phyloP scores from a whole-genome alignment of 495 filamentous ascomycete genomes.

The Hypoxylon subgilvum region DNA sequence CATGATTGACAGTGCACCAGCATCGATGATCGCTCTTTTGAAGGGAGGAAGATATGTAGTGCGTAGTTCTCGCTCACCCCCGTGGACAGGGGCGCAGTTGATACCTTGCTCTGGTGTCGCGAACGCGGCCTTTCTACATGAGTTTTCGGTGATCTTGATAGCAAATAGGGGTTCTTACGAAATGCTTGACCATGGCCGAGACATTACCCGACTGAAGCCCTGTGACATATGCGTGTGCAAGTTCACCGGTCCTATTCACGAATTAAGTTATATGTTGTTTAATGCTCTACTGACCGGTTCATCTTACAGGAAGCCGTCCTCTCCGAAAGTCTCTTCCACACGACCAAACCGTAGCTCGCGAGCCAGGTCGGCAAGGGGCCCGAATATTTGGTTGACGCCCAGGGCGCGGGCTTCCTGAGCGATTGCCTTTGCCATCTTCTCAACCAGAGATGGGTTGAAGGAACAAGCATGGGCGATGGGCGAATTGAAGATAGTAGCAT shows the following conservation, averaged over 20 bases:
- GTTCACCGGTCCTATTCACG: slow-evolving; percentile 49
- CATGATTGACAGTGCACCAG: slow-evolving; percentile 70
- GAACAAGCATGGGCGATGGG: slow-evolving; percentile 73
- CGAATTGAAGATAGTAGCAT: slow-evolving; percentile 78
- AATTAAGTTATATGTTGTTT: background rate
- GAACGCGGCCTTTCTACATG: slow-evolving; percentile 54
- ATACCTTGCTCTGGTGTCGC: slow-evolving; percentile 70
- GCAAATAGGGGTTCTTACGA: slow-evolving; percentile 38
- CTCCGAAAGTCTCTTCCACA: slow-evolving; percentile 72
- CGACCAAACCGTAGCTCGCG: slow-evolving; percentile 71
- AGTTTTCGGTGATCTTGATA: background rate
- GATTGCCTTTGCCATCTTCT: slow-evolving; percentile 67
- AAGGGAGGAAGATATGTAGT: slow-evolving; percentile 71
- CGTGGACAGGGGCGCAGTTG: slow-evolving; percentile 72
- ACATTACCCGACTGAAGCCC: slow-evolving; percentile 69
- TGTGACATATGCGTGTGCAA: slow-evolving; percentile 64
- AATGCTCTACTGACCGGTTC: background rate
- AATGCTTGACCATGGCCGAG: slow-evolving; percentile 74
- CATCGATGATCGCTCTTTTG: slow-evolving; percentile 71
- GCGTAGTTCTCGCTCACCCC: slow-evolving; percentile 69
- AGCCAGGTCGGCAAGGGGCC: slow-evolving; percentile 69
- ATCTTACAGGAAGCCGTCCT: slow-evolving; percentile 64
- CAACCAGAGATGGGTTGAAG: slow-evolving; percentile 63
- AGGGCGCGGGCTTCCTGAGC: slow-evolving; percentile 66
- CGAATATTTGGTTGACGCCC: slow-evolving; percentile 72